Base-by-base conservation (phyloP, 805 yeast genomes). In the Candida schatavii region DNA sequence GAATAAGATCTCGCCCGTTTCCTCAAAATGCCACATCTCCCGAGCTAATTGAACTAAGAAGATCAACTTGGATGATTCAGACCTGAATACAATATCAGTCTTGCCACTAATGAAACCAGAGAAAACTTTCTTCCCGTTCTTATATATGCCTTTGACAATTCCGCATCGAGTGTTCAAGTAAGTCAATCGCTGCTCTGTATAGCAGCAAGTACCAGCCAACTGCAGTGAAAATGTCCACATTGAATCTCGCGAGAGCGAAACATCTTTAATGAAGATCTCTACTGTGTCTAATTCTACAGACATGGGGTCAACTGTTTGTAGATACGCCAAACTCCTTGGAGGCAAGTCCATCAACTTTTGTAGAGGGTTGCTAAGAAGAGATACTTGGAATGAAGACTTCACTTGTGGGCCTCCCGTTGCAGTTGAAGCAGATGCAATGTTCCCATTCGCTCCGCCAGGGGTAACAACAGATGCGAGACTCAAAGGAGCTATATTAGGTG, bases 11-110 rank as follows among this genome's bases (percentile, higher is more conserved):
- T 91, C 97, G 2, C 99, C 99, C 49, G 85, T 85, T 55, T 90
- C 97, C 62, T 93, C 98, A 61, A 93, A 93, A 59, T 89, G 88
- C 95, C 97, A 93, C 97, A 93, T 93, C 55, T 93, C 99, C 30
- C 85, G 77, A 1, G 97, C 86, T 46, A 90, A 80, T 57, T 93
- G 99, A 39, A 93, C 81, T 47, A 93, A 70, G 38, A 90, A 85
- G 13, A 88, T 77, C 43, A 91, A 67, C 43, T 85, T 78, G 2
- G 97, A 95, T 31, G 96, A 83, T 54, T 91, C 97, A 1, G 97
- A 88, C 36, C 99, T 74, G 59, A 86, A 91, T 0, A 89, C 87
- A 22, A 93, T 66, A 49, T 83, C 84, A 3, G 99, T 90, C 21
- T 78, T 70, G 15, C 71, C 72, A 1, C 90, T 86, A 36, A 91